Conservation (phyloP, 768 basidiomycete genomes). For the Collybia sordida region DNA sequence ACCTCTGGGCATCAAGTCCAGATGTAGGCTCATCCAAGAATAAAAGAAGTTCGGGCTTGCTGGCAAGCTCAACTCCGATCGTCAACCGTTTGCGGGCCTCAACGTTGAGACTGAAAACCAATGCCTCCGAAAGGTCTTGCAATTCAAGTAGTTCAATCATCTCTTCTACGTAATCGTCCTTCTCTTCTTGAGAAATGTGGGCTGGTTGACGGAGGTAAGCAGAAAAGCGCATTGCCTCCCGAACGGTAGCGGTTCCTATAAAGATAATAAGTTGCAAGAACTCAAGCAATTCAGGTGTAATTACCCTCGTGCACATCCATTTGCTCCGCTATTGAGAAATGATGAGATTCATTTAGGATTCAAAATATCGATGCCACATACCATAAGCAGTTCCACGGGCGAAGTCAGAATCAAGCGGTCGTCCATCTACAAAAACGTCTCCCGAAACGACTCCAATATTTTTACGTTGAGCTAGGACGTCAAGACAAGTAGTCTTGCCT, state of each 20-base stretch:
- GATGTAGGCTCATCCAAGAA: constrained; percentile 59
- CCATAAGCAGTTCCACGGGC: constrained; percentile 77
- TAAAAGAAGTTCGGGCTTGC: constrained; percentile 77
- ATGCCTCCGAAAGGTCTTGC: constrained; percentile 79
- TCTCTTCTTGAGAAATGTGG: constrained; percentile 65
- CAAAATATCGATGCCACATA: constrained; percentile 27
- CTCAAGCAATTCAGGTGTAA: background rate
- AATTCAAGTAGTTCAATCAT: constrained; percentile 84
- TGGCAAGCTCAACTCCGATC: constrained; percentile 89
- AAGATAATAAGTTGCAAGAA: background rate
- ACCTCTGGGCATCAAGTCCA: constrained; percentile 45
- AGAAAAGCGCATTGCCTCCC: constrained; percentile 84
- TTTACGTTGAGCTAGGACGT: constrained; percentile 72
- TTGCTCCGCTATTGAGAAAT: constrained; percentile 58
- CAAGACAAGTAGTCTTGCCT: constrained; percentile 77
- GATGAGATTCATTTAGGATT: constrained; percentile 20
- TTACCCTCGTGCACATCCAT: constrained; percentile 78
- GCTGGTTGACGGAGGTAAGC: constrained; percentile 82
- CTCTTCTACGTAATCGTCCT: constrained; percentile 78
- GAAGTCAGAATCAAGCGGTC: constrained; percentile 54
- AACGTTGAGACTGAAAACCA: constrained; percentile 67
- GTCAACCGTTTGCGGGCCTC: constrained; percentile 84
- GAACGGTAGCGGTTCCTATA: constrained; percentile 67
- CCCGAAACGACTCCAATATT: constrained; percentile 68
- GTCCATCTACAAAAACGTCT: constrained; percentile 64